These are phyloP conservation scores for Bothriochloa decipiens DNA, from an alignment of 176 grass and related monocot genomes.

Conservation along the genomic window DNA sequence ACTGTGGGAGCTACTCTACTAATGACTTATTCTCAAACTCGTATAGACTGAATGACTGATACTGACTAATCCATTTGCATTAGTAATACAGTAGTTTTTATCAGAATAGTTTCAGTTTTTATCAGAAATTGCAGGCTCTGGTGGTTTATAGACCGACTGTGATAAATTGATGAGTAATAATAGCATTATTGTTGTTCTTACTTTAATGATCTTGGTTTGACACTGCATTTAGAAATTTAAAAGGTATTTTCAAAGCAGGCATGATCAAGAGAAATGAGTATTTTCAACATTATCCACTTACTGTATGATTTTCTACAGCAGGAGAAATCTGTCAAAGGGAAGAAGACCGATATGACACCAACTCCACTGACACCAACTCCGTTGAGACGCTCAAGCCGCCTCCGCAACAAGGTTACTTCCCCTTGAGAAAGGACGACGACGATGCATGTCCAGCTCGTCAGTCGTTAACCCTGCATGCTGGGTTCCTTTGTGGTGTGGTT, in stretches of 20 bases:
- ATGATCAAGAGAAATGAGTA: background rate
- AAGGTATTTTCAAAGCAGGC: background rate
- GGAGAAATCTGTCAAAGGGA: conserved; percentile 6
- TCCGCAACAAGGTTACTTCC: conserved; percentile 46
- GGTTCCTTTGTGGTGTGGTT: background rate
- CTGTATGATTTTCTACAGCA: conserved; percentile 4
- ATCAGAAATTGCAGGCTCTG: background rate
- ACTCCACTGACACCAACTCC: conserved; percentile 45
- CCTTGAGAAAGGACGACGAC: conserved; percentile 37
- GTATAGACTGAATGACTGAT: background rate
- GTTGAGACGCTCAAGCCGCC: conserved; percentile 57
- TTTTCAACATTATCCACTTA: background rate
- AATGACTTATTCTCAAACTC: background rate
- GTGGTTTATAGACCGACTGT: background rate
- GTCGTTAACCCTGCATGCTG: background rate
- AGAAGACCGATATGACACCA: background rate
- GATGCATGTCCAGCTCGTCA: background rate
- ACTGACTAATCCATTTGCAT: background rate
- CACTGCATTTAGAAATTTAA: background rate
- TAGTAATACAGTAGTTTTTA: background rate
- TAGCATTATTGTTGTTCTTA: background rate
- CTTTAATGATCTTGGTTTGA: background rate
- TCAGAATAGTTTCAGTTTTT: background rate
- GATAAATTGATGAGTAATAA: background rate
- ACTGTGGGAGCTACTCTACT: background rate